Base-by-base conservation (phyloP, 2,329 filamentous ascomycete species). In the Aureobasidium sp. region DNA sequence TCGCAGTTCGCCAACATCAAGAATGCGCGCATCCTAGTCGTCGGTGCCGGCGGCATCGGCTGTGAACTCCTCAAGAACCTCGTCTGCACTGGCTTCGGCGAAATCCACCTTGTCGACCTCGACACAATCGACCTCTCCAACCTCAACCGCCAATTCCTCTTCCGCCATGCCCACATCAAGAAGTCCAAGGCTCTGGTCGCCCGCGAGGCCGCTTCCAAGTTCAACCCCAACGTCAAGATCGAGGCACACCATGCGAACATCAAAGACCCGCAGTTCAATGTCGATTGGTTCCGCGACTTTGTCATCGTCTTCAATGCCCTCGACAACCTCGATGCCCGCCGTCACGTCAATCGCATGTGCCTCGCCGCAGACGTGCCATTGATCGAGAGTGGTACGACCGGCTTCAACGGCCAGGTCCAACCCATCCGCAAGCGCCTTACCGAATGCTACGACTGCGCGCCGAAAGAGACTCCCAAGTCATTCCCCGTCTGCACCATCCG, bases 121-220 rank as follows among this genome's bases (percentile, higher is more conserved):
- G 94, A 99, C 75, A 99, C 94, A 1, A 97, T 99, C 77, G 94
- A 99, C 73, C 82, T 99, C 25, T 96, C 91, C 77, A 99, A 99
- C 73, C 83, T 99, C 56, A 99, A 99, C 70, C 89, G 94, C 61
- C 94, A 99, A 75, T 99, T 99, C 71, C 86, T 99, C 52, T 99
- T 99, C 75, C 85, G 92, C 64, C 88, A 93, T 70, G 92, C 97
- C 73, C 94, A 99, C 72, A 97, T 99, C 76, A 97, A 97, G 76
- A 96, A 96, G 75, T 86, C 93, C 1, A 99, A 99, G 74, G 92
- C 94, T 57, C 77, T 96, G 77, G 89, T 97, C 66, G 94, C 93
- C 52, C 96, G 93, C 74, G 92, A 97, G 67, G 91, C 89, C 25
- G 94, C 93, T 55, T 84, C 88, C 70, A 88, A 84, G 65, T 99